A percentile compares a stretch with the other conserved stretches of the same genome.
Evolutionary conservation across 495 filamentous ascomycete species (phyloP).

Genomic region (Corynascus novoguineensis): DNA sequence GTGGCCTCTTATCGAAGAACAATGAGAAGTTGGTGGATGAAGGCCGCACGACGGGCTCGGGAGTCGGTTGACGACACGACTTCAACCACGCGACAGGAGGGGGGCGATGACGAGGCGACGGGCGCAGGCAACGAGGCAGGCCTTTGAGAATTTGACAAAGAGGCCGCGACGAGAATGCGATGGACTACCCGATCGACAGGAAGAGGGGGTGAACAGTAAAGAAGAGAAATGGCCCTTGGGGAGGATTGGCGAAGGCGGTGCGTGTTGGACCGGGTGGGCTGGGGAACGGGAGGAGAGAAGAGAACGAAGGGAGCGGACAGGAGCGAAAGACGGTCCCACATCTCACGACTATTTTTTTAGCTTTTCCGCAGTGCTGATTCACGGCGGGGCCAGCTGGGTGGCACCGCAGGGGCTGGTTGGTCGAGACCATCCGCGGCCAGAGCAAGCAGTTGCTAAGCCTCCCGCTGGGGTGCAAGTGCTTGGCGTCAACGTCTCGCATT

Average conservation of each 20-base stretch:
- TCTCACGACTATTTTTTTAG: constrained; percentile 24
- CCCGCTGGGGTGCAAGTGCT: not conserved
- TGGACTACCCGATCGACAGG: constrained; percentile 26
- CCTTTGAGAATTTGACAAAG: constrained; percentile 18
- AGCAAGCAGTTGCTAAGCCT: not conserved
- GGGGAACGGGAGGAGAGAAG: constrained; percentile 10
- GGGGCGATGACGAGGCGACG: not conserved
- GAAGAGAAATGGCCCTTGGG: constrained; percentile 35
- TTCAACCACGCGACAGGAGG: constrained; percentile 6
- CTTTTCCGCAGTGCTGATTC: constrained; percentile 25
- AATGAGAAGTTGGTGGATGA: not conserved
- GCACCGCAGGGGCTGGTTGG: constrained; percentile 13
- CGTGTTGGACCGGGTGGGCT: constrained; percentile 27
- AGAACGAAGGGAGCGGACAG: constrained; percentile 12
- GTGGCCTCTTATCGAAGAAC: not conserved
- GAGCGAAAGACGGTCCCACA: constrained; percentile 23
- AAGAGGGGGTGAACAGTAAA: constrained; percentile 28
- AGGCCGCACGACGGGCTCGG: not conserved
- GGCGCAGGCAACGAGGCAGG: not conserved
- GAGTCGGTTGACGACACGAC: not conserved
- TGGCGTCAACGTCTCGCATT: not conserved
- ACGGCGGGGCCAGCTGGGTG: constrained; percentile 7
- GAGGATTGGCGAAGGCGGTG: constrained; percentile 36
- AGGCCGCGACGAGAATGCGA: constrained; percentile 20
- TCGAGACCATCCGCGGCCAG: constrained; percentile 6